Base-by-base conservation (phyloP, 768 basidiomycete genomes). In the Lepiota venenata region DNA sequence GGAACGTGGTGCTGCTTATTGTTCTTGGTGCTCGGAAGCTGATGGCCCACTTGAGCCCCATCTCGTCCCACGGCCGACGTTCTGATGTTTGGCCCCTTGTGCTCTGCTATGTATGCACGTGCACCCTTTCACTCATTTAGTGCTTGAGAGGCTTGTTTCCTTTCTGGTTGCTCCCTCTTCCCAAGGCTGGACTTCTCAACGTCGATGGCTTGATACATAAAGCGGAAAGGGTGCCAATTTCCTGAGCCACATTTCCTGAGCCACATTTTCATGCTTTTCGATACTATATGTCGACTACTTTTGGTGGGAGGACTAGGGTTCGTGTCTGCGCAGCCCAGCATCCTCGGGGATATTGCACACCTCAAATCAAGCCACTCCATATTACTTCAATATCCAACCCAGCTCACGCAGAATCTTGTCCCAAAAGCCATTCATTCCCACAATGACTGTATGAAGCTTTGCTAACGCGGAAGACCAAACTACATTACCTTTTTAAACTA, bases 341-440 rank as follows among this genome's bases (percentile, higher is more conserved):
- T 55, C 7, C 27, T 65, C 1, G 47, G 59, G 38, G 35, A 40
- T 5, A 47, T 48, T 25, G 37, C 45, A 6, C 39, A 51, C 8
- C 58, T 75, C 12, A 63, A 71, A 55, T 52, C 60, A 7, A 64
- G 71, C 27, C 71, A 76, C 52, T 72, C 78, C 14, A 64, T 65
- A 6, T 56, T 75, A 8, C 62, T 78, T 47, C 64, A 63, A 15
- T 79, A 77, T 61, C 77, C 79, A 5, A 77, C 75, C 0, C 73
- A 76, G 57, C 72, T 75, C 52, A 79, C 79, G 2, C 77, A 78
- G 60, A 64, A 66, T 50, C 72, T 80, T 45, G 68, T 79, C 25
- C 77, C 77, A 0, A 78, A 76, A 60, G 50, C 56, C 4, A 78
- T 81, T n/a, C 78, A 81, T 60, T 80, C 79, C 0, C 79, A 82